These are phyloP conservation scores for Puccinia horiana DNA, from an alignment of 1,284 basidiomycete genomes.

Conservation along the genomic window DNA sequence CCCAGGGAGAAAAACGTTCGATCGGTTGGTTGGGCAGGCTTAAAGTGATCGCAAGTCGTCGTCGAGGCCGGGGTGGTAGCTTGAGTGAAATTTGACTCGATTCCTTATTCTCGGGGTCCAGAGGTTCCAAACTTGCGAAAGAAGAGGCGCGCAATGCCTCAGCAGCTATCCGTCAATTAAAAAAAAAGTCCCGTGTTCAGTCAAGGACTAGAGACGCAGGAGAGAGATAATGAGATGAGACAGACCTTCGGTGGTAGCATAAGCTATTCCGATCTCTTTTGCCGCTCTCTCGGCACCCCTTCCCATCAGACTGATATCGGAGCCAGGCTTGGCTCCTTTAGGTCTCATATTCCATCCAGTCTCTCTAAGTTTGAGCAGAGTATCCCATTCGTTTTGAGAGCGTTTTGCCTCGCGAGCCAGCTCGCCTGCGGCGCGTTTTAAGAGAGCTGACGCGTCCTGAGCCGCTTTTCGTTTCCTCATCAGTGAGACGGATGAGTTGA, in stretches of 20 bases:
- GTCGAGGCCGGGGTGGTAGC: slow-evolving; percentile 38
- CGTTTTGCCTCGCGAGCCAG: slow-evolving; percentile 20
- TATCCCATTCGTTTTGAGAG: slow-evolving; percentile 38
- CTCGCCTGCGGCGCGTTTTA: slow-evolving; percentile 25
- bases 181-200: background rate
- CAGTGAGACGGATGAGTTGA: slow-evolving; percentile 31
- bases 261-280: slow-evolving; percentile 43
- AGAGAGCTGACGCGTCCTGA: slow-evolving; percentile 17
- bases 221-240: background rate
- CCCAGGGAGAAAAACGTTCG: slow-evolving; percentile 44
- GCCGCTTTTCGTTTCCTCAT: slow-evolving; percentile 42
- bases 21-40: background rate
- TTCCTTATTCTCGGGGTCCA: background rate
- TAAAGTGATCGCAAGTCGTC: slow-evolving; percentile 33
- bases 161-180: slow-evolving; percentile 20
- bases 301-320: slow-evolving; percentile 42
- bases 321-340: slow-evolving; percentile 36
- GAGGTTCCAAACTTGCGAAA: slow-evolving; percentile 40
- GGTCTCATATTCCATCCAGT: slow-evolving; percentile 45
- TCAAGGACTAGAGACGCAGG: background rate
- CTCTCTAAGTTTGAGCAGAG: slow-evolving; percentile 36
- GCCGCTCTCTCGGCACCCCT: slow-evolving; percentile 43
- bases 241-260: slow-evolving; percentile 45
- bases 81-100: slow-evolving; percentile 14
- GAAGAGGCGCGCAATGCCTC: slow-evolving; percentile 45